Conservation (phyloP, 805 yeast genomes). For the Candida palmyrensis region DNA sequence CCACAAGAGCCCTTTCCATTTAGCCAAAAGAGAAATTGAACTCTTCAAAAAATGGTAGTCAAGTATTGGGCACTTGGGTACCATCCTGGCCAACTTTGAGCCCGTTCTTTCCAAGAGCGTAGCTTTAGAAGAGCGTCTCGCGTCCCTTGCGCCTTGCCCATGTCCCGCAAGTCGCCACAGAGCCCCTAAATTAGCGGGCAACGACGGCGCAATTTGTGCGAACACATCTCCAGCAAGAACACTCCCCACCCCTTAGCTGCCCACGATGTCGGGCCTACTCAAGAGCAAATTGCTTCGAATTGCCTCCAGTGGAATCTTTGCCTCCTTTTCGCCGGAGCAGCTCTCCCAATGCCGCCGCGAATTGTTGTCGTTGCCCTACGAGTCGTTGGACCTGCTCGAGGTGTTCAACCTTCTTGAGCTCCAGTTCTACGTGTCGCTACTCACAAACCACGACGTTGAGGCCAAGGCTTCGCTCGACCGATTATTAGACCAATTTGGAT, state of each 20-base stretch:
- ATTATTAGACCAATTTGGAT: slow-evolving; percentile 61
- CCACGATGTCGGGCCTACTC: slow-evolving; percentile 9
- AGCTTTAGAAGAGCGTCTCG: too few species aligned
- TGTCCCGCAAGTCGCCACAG: not conserved
- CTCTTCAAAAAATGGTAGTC: too few species aligned
- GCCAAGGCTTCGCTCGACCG: slow-evolving; percentile 65
- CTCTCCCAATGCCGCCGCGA: slow-evolving; percentile 33
- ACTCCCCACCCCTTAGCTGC: not conserved
- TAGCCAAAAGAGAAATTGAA: too few species aligned
- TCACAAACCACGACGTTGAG: slow-evolving; percentile 59
- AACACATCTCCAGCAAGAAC: too few species aligned
- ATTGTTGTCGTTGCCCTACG: slow-evolving; percentile 24
- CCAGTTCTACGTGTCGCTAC: slow-evolving; percentile 60
- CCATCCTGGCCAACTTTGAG: too few species aligned
- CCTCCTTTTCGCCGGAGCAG: slow-evolving; percentile 43
- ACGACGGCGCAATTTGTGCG: too few species aligned
- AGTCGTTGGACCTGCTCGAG: slow-evolving; percentile 40
- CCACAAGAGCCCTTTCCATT: too few species aligned
- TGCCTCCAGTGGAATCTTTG: slow-evolving; percentile 47
- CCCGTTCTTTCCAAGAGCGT: too few species aligned
- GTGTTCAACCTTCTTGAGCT: slow-evolving; percentile 60
- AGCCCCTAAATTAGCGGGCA: not conserved
- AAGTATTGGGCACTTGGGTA: too few species aligned
- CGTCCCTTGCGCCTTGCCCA: not conserved
- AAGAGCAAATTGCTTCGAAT: slow-evolving; percentile 48